Evolutionary conservation across 345 rosid species (phyloP).

Genomic region (Erysimum cheiranthoides): DNA sequence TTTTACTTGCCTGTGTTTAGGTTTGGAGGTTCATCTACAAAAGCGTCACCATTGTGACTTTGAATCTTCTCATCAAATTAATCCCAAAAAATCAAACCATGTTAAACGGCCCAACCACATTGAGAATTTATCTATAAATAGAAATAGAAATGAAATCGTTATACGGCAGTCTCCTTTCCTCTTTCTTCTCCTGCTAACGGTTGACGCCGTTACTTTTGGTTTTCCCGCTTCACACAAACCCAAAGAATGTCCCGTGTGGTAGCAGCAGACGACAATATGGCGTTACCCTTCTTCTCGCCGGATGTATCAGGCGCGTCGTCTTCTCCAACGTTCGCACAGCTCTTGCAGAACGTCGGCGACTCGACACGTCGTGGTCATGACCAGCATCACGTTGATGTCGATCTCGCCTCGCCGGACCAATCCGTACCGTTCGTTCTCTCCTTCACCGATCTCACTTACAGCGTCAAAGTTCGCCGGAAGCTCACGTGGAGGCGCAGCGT

Average conservation of each 20-base stretch:
- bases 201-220: constrained; percentile 22
- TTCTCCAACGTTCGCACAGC: constrained; percentile 71
- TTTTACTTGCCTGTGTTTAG: constrained; percentile 34
- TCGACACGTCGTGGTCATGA: constrained; percentile 50
- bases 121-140: constrained; percentile 38
- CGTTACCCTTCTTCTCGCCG: constrained; percentile 51
- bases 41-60: constrained; percentile 36
- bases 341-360: constrained; percentile 74
- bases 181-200: constrained; percentile 21
- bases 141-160: constrained; percentile 17
- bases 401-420: constrained; percentile 46
- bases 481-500: constrained; percentile 44
- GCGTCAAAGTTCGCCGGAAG: constrained; percentile 66
- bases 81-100: constrained; percentile 29
- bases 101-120: constrained; percentile 40
- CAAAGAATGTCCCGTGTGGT: constrained; percentile 61
- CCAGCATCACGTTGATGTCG: constrained; percentile 50
- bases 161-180: constrained; percentile 1
- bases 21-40: constrained; percentile 47
- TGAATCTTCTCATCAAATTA: not conserved
- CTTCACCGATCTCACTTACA: constrained; percentile 81
- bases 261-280: constrained; percentile 55
- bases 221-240: constrained; percentile 38
- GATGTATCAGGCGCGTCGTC: constrained; percentile 41
- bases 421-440: constrained; percentile 75